These are phyloP conservation scores for Cercospora zeae-maydis DNA, from an alignment of 2,329 filamentous ascomycete genomes.

Conservation along the genomic window DNA sequence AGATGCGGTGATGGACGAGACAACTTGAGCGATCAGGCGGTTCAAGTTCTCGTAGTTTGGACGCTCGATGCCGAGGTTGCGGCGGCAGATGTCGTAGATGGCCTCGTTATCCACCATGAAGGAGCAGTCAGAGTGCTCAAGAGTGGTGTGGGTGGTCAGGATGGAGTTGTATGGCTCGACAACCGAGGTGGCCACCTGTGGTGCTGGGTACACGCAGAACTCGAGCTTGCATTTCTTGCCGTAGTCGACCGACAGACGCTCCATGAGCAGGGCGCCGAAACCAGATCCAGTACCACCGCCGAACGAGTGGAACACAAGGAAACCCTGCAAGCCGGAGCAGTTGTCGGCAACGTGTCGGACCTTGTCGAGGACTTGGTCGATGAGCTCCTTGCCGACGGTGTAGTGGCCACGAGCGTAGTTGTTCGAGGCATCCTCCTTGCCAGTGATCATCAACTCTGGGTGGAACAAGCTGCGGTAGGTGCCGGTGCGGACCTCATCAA, in stretches of 20 bases:
- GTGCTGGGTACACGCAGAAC: conserved; percentile 98
- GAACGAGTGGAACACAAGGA: conserved; percentile 99
- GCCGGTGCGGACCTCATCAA: conserved; percentile 98
- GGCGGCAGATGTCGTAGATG: conserved; percentile 98
- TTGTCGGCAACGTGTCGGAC: conserved; percentile 96
- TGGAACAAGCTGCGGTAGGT: conserved; percentile 96
- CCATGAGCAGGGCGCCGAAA: conserved; percentile 97
- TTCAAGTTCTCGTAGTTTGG: conserved; percentile 99
- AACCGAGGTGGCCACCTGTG: conserved; percentile 93
- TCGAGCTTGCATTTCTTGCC: conserved; percentile 99
- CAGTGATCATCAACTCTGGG: conserved; percentile 98
- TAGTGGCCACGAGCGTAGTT: conserved; percentile 99
- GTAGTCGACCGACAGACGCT: conserved; percentile 97
- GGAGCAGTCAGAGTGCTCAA: conserved; percentile 98
- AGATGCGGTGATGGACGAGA: conserved; percentile 96
- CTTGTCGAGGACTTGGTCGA: conserved; percentile 96
- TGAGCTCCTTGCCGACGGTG: conserved; percentile 99
- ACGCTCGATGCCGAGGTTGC: conserved; percentile 94
- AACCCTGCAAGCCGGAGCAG: conserved; percentile 96
- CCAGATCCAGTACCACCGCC: conserved; percentile 98
- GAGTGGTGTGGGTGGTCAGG: conserved; percentile 95
- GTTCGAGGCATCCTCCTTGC: conserved; percentile 99
- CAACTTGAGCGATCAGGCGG: conserved; percentile 96
- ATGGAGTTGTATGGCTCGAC: conserved; percentile 99
- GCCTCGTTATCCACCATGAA: conserved; percentile 99